Evolutionary conservation across 805 yeast species (phyloP).

Genomic region (Pichia insulana): DNA sequence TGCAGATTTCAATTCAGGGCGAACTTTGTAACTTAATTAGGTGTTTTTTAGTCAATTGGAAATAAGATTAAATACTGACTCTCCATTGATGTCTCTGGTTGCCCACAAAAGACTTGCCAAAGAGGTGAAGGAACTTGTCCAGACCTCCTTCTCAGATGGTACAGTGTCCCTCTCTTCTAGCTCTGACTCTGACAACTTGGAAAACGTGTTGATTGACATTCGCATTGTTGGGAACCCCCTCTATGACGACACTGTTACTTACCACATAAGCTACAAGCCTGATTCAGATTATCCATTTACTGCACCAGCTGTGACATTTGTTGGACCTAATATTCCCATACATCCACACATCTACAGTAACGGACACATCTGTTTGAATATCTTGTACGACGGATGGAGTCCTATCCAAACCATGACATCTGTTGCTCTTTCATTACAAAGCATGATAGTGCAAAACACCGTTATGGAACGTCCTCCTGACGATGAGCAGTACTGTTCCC

Average conservation of each 20-base stretch:
- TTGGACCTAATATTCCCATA: constrained; percentile 38
- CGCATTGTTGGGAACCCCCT: constrained; percentile 1
- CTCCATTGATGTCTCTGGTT: constrained; percentile 2
- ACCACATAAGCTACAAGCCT: constrained; percentile 3
- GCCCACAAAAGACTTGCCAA: constrained; percentile 1
- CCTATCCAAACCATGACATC: constrained; percentile 49
- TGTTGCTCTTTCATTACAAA: constrained; percentile 50
- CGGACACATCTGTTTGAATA: constrained; percentile 69
- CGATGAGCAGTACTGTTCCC: constrained; percentile 37
- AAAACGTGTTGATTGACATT: constrained; percentile 4
- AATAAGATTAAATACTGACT: too few relatives aligned
- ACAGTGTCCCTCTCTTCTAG: not conserved
- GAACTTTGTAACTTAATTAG: too few relatives aligned
- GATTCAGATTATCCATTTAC: constrained; percentile 8
- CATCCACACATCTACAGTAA: constrained; percentile 72
- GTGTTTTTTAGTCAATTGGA: too few relatives aligned
- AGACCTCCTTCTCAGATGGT: not conserved
- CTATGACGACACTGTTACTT: constrained; percentile 3
- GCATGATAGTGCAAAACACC: constrained; percentile 48
- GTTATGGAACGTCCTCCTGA: constrained; percentile 47
- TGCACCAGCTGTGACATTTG: constrained; percentile 8
- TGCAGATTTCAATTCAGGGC: too few relatives aligned
- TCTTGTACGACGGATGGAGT: constrained; percentile 60
- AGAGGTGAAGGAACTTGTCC: constrained; percentile 1
- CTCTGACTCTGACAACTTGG: not conserved